phyloP scores from a whole-genome alignment of 73 alveolate species.

The Loxodes magnus region DNA sequence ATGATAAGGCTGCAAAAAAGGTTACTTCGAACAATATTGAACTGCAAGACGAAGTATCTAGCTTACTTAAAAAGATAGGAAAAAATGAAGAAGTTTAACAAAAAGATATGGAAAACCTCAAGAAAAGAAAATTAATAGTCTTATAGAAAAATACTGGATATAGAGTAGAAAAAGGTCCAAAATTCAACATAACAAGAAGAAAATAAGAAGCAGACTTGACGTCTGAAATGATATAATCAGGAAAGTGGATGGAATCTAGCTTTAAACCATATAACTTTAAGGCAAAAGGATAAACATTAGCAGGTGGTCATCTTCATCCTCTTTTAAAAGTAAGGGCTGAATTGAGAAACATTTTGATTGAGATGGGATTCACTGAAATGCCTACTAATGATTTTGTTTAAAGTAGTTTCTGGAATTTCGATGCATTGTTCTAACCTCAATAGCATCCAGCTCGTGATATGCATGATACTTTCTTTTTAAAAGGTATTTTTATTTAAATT shows the following conservation, averaged over 20 bases:
- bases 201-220: constrained; percentile 89
- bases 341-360: constrained; percentile 90
- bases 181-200: constrained; percentile 50
- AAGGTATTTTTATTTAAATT: constrained; percentile 7
- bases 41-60: constrained; percentile 25
- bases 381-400: constrained; percentile 98
- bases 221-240: constrained; percentile 70
- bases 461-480: constrained; percentile 99
- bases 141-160: constrained; percentile 31
- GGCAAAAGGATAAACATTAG: constrained; percentile 63
- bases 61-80: constrained; percentile 31
- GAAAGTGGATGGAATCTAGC: constrained; percentile 51
- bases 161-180: constrained; percentile 65
- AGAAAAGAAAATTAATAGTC: constrained; percentile 68
- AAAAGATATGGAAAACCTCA: constrained; percentile 57
- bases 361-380: constrained; percentile 99
- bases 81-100: constrained; percentile 35
- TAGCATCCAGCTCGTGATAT: constrained; percentile 99
- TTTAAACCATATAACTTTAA: constrained; percentile 80
- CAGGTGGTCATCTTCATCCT: constrained; percentile 93
- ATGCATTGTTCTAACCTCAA: constrained; percentile 98
- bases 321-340: constrained; percentile 91
- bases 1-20: constrained; percentile 43
- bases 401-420: constrained; percentile 99
- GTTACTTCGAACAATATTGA: constrained; percentile 20